These are phyloP conservation scores for Polymyxa betae DNA, from an alignment of 208 protist species.

Conservation along the genomic window DNA sequence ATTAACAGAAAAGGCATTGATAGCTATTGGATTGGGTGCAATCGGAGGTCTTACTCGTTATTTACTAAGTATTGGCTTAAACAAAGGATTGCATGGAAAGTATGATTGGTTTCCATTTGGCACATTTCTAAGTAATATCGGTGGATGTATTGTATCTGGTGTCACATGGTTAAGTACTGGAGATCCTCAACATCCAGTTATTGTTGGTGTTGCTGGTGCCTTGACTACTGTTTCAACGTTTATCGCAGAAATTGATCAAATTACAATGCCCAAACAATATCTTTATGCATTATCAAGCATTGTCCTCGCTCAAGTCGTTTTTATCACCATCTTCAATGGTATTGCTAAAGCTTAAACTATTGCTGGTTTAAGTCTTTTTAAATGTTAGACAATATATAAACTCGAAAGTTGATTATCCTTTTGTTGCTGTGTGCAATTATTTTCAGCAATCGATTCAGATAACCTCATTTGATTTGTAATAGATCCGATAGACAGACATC, in stretches of 20 bases:
- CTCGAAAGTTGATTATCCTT: too few relatives aligned
- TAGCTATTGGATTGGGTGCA: neutral
- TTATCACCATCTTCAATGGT: neutral
- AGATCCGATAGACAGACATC: too few relatives aligned
- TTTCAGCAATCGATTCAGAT: too few relatives aligned
- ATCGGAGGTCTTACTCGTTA: neutral
- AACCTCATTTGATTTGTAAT: too few relatives aligned
- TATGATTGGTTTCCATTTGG: neutral
- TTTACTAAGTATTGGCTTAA: neutral
- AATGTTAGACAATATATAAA: too few relatives aligned
- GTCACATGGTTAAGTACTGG: neutral
- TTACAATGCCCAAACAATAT: neutral
- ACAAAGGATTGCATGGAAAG: neutral
- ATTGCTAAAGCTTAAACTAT: too few relatives aligned
- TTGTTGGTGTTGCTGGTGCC: conserved; percentile 8
- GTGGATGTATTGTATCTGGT: neutral
- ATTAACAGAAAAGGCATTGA: neutral
- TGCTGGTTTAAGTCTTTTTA: too few relatives aligned
- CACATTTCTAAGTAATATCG: neutral
- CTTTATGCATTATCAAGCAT: neutral
- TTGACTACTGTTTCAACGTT: conserved; percentile 48
- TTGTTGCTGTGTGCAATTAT: too few relatives aligned
- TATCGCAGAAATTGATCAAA: neutral
- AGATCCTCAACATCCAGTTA: neutral
- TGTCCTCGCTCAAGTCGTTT: neutral